phyloP scores from a whole-genome alignment of 2,329 filamentous ascomycete genomes.

The Curvularia hawaiiensis region DNA sequence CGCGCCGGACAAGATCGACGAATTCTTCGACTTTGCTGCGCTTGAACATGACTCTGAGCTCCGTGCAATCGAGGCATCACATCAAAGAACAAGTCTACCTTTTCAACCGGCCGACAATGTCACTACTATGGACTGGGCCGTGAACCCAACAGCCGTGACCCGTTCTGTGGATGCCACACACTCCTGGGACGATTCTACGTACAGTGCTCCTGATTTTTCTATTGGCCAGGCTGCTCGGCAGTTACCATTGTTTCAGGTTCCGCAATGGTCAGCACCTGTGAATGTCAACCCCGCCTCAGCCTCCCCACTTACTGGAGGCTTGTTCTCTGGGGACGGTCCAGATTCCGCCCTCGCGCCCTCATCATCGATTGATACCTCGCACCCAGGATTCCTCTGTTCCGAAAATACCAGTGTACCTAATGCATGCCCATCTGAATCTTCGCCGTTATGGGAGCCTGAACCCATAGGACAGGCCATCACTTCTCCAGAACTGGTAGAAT shows the following conservation, averaged over 20 bases:
- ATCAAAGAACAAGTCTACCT: conserved; percentile 1
- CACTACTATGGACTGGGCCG: conserved; percentile 36
- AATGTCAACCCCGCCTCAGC: neutral
- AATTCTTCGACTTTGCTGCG: conserved; percentile 45
- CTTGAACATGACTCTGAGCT: conserved; percentile 29
- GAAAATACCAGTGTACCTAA: conserved; percentile 1
- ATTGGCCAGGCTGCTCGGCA: conserved; percentile 1
- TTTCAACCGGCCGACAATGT: conserved; percentile 10
- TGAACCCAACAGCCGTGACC: conserved; percentile 13
- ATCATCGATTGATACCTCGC: conserved; percentile 6
- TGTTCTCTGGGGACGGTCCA: neutral
- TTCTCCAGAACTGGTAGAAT: neutral
- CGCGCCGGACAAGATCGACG: conserved; percentile 32
- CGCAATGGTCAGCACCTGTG: neutral
- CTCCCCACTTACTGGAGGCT: neutral
- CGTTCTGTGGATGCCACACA: neutral
- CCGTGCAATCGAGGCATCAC: neutral
- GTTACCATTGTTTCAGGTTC: conserved; percentile 6
- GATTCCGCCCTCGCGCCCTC: conserved; percentile 7
- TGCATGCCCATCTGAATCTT: neutral
- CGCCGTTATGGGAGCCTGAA: neutral
- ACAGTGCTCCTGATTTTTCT: neutral
- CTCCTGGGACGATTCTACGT: conserved; percentile 9
- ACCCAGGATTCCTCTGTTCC: neutral
- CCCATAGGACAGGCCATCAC: neutral